phyloP scores from a whole-genome alignment of 805 yeast species.

The Candida dajiaensis region DNA sequence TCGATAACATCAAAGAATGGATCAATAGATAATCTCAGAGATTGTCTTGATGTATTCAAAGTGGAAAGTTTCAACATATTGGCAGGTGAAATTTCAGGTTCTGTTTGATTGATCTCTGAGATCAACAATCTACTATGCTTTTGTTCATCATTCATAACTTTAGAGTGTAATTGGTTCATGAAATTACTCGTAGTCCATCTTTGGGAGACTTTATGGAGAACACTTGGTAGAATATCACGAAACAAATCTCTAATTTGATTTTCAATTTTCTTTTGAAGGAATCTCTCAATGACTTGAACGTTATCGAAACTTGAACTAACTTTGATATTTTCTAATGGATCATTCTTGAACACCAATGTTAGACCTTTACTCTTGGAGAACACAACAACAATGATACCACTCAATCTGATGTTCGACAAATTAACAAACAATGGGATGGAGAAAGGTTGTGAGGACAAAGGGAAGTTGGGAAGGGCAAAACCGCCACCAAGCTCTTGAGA shows the following conservation, averaged over 20 bases:
- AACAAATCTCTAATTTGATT: constrained; percentile 73
- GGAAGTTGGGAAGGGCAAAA: constrained; percentile 64
- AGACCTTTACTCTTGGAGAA: constrained; percentile 77
- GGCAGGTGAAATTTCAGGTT: constrained; percentile 59
- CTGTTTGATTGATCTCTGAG: constrained; percentile 48
- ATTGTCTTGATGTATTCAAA: constrained; percentile 69
- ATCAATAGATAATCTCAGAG: constrained; percentile 66
- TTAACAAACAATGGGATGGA: constrained; percentile 75
- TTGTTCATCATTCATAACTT: constrained; percentile 16
- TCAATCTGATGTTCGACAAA: constrained; percentile 61
- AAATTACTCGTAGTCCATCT: constrained; percentile 47
- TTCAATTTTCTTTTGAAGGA: constrained; percentile 78
- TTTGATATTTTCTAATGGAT: constrained; percentile 77
- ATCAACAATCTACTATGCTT: constrained; percentile 31
- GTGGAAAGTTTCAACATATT: constrained; percentile 63
- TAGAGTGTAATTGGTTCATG: constrained; percentile 21
- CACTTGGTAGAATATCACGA: constrained; percentile 77
- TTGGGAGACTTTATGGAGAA: constrained; percentile 69
- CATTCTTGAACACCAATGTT: constrained; percentile 82
- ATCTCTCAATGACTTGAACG: constrained; percentile 76
- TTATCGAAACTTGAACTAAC: constrained; percentile 85
- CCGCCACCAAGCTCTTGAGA: constrained; percentile 28
- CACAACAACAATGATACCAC: constrained; percentile 81
- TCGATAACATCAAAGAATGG: constrained; percentile 51
- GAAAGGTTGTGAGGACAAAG: constrained; percentile 59